Conservation (phyloP, 31 red algal genomes). For the Porphyra umbilicalis region DNA sequence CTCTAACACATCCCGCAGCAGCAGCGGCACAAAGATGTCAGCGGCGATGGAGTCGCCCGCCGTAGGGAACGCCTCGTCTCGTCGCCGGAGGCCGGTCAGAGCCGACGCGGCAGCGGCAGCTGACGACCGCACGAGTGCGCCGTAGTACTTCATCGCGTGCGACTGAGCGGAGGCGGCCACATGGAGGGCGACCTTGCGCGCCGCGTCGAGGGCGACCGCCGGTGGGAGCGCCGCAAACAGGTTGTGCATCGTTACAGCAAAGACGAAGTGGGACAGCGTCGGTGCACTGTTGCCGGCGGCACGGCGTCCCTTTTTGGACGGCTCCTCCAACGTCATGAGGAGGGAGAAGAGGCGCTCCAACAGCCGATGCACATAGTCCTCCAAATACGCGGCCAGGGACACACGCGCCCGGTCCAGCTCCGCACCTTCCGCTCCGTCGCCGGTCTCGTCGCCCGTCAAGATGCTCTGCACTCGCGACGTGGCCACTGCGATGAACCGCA, state of each 20-base stretch:
- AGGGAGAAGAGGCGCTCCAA: conserved; percentile 68
- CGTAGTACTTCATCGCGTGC: conserved; percentile 82
- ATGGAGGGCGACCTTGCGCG: conserved; percentile 46
- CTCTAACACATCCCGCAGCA: conserved; percentile 46
- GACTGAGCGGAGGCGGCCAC: conserved; percentile 45
- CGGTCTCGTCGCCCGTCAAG: conserved; percentile 22
- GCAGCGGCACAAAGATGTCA: conserved; percentile 51
- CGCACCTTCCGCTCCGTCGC: neutral
- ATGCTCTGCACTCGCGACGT: conserved; percentile 68
- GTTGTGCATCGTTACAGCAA: conserved; percentile 74
- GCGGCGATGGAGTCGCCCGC: conserved; percentile 3
- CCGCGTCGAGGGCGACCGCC: conserved; percentile 26
- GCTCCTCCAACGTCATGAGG: conserved; percentile 65
- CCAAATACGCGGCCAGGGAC: conserved; percentile 39
- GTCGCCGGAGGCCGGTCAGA: conserved; percentile 9
- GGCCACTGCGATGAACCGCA: conserved; percentile 62
- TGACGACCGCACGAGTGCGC: conserved; percentile 42
- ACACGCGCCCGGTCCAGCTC: neutral
- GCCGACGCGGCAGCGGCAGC: conserved; percentile 31
- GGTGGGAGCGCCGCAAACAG: conserved; percentile 48
- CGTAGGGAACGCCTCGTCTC: neutral
- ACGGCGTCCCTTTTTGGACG: conserved; percentile 65
- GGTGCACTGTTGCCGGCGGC: conserved; percentile 19
- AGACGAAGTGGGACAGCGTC: conserved; percentile 44
- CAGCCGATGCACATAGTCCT: conserved; percentile 65